Base-by-base conservation (phyloP, 495 filamentous ascomycete species). In the Lepraria neglecta region DNA sequence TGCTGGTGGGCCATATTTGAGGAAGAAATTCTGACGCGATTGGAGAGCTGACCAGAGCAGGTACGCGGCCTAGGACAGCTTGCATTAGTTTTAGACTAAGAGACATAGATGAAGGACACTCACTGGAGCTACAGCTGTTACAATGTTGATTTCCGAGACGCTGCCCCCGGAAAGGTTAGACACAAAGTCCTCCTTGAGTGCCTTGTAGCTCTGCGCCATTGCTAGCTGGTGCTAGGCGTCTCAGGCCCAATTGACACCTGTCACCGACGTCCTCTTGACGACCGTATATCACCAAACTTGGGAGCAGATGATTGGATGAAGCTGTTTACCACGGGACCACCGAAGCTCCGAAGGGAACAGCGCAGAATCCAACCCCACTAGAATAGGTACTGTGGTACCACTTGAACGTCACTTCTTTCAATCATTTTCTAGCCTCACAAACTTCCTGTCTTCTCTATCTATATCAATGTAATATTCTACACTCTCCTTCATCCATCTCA, bases 111-210 rank as follows among this genome's bases (percentile, higher is more conserved):
- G 59, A n/a, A 60, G 10, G 31, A 53, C 43, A 73, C 85, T 67
- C 81, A 97, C 94, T 60, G 94, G 86, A 68, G 90, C 90, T 56
- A 94, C 86, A 6, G 87, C 80, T 44, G 87, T 88, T 51, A 97
- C 87, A 62, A 79, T 77, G 66, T 95, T 92, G 75, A 99, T 92
- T 69, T 99, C 94, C 31, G 75, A 70, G 52, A 97, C 86, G 15
- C 81, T 77, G 44, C 92, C 90, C 43, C 94, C 94, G n/a, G 86
- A 84, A 38, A 95, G 84, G 70, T 90, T 88, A 21, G 92, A 96
- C 66, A 99, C 94, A 69, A 95, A 96, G 59, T 89, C 90, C 78
- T 96, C 91, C 72, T 97, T 99, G 55, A 85, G 80, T 56, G 85
- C 81, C 76, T 97, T 99, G 76, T 95, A 92, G 73, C 78, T 84